phyloP scores from a whole-genome alignment of 2,329 filamentous ascomycete genomes.

The Emmonsiellopsis sp. region DNA sequence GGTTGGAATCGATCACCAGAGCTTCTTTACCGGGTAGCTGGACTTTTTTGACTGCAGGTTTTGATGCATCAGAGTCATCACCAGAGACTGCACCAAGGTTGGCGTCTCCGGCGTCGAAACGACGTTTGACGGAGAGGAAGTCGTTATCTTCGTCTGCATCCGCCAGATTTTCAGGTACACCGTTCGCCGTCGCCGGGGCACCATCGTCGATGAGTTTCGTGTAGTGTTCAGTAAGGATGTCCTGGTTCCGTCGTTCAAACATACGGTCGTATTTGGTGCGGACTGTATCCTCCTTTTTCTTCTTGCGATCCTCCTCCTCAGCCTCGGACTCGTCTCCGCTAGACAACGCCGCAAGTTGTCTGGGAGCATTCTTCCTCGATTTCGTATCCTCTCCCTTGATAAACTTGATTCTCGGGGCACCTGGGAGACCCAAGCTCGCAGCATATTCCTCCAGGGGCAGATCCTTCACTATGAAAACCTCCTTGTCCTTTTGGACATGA shows the following conservation, averaged over 20 bases:
- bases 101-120: conserved; percentile 63
- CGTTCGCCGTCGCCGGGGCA: conserved; percentile 30
- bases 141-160: conserved; percentile 62
- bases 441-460: conserved; percentile 82
- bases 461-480: conserved; percentile 74
- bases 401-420: conserved; percentile 87
- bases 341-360: conserved; percentile 53
- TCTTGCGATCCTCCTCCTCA: conserved; percentile 36
- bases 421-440: conserved; percentile 74
- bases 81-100: conserved; percentile 33
- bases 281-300: conserved; percentile 61
- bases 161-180: conserved; percentile 24
- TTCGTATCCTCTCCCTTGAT: conserved; percentile 83
- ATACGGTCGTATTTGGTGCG: conserved; percentile 95
- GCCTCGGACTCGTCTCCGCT: conserved; percentile 46
- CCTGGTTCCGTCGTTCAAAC: conserved; percentile 95
- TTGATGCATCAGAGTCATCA: conserved; percentile 34
- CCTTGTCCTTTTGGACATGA: conserved; percentile 82
- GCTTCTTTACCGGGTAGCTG: conserved; percentile 55
- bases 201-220: conserved; percentile 67
- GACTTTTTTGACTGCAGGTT: conserved; percentile 31
- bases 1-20: conserved; percentile 84
- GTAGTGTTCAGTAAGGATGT: conserved; percentile 90
- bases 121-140: conserved; percentile 81
- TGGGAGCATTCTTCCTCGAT: conserved; percentile 74